These are phyloP conservation scores for Capniomyces stellatus DNA, from an alignment of 371 early-diverging fungal species.

Conservation along the genomic window DNA sequence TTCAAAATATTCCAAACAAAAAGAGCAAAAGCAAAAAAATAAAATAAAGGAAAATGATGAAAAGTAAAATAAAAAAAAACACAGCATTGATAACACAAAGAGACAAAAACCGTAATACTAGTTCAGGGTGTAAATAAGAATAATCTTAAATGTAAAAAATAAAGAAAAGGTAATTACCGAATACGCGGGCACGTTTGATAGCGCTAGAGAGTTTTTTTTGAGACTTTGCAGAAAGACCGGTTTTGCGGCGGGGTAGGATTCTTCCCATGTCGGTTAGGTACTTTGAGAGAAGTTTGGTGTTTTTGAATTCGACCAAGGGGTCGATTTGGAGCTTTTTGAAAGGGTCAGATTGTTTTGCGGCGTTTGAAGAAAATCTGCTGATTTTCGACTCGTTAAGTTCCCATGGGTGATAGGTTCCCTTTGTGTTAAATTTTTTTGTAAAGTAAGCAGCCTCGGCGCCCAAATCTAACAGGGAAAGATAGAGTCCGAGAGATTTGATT, in stretches of 20 bases:
- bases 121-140: too few species aligned
- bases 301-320: conserved; percentile 61
- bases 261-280: conserved; percentile 67
- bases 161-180: too few species aligned
- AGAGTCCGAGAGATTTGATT: too few species aligned
- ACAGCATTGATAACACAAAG: too few species aligned
- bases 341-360: conserved; percentile 23
- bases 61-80: too few species aligned
- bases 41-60: too few species aligned
- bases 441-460: background rate
- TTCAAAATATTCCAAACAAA: too few species aligned
- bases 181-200: conserved; percentile 63
- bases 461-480: background rate
- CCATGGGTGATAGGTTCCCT: conserved; percentile 14
- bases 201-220: conserved; percentile 64
- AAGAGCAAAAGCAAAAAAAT: too few species aligned
- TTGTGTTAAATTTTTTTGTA: conserved; percentile 1
- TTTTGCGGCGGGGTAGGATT: conserved; percentile 53
- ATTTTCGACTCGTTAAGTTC: conserved; percentile 13
- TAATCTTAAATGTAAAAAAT: too few species aligned
- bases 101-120: too few species aligned
- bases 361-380: background rate
- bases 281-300: conserved; percentile 39
- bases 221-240: conserved; percentile 49
- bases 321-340: conserved; percentile 44